These are phyloP conservation scores for Cercospora sp. DNA, from an alignment of 2,329 filamentous ascomycete species.

Conservation along the genomic window DNA sequence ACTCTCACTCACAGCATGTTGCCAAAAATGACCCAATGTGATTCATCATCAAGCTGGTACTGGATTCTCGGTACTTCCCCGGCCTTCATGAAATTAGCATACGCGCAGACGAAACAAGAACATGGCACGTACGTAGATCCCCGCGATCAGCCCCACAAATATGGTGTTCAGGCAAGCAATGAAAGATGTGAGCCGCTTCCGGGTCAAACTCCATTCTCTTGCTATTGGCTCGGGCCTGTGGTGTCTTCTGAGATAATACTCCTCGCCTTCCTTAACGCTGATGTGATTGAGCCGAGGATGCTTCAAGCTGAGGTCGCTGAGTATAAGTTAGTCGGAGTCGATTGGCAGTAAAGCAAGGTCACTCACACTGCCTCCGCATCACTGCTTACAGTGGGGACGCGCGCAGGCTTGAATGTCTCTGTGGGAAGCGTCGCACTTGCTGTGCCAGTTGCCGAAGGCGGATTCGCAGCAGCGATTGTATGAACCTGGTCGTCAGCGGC, in stretches of 20 bases:
- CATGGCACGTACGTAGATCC: constrained; percentile 59
- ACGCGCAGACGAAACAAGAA: not conserved
- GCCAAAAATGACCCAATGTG: constrained; percentile 67
- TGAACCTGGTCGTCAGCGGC: not conserved
- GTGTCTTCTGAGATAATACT: constrained; percentile 44
- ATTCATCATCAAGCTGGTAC: constrained; percentile 69
- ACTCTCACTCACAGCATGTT: constrained; percentile 59
- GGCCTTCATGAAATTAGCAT: constrained; percentile 44
- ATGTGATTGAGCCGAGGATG: constrained; percentile 39
- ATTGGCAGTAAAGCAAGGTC: not conserved
- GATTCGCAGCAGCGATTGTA: not conserved
- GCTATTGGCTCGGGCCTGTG: constrained; percentile 66
- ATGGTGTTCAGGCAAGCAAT: constrained; percentile 73
- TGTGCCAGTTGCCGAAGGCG: not conserved
- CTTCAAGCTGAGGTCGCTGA: constrained; percentile 30
- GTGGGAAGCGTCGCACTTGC: not conserved
- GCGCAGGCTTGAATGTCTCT: not conserved
- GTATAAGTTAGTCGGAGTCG: not conserved
- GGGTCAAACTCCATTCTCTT: constrained; percentile 66
- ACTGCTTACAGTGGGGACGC: not conserved
- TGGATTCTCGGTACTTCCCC: constrained; percentile 78
- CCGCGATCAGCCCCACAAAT: constrained; percentile 67
- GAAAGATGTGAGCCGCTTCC: constrained; percentile 68
- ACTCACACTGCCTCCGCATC: constrained; percentile 14
- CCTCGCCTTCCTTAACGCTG: constrained; percentile 39